Percentiles rank a stretch among this genome's conserved stretches.
phyloP scores from a whole-genome alignment of 2,329 filamentous ascomycete genomes.

The Leptodontidium sp. region DNA sequence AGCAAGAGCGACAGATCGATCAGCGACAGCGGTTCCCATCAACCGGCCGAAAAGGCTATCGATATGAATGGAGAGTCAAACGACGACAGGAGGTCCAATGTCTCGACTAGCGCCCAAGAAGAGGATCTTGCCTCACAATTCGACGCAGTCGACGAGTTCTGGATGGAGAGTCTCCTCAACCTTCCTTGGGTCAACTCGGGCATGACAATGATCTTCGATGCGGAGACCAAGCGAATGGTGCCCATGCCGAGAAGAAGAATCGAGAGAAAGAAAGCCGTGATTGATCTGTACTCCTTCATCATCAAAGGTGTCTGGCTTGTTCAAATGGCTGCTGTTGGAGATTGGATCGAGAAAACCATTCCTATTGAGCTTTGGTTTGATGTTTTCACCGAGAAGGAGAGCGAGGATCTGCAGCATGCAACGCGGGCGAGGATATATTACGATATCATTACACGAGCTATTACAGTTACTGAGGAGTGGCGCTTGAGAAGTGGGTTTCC shows the following conservation, averaged over 20 bases:
- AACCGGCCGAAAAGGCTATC: neutral
- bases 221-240: neutral
- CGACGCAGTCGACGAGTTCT: neutral
- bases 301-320: slow-evolving; percentile 11
- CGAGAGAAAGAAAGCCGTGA: slow-evolving; percentile 2
- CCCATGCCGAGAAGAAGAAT: neutral
- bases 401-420: slow-evolving; percentile 4
- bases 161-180: neutral
- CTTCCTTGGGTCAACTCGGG: slow-evolving; percentile 4
- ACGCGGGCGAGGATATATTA: slow-evolving; percentile 3
- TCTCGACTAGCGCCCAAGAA: no score
- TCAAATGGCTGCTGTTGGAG: neutral
- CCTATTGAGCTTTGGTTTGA: slow-evolving; percentile 19
- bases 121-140: neutral
- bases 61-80: neutral
- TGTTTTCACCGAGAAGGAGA: slow-evolving; percentile 17
- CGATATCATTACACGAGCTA: slow-evolving; percentile 10
- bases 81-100: neutral
- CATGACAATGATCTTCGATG: neutral
- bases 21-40: neutral
- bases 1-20: neutral
- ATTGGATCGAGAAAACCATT: slow-evolving; percentile 8
- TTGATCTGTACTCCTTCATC: slow-evolving; percentile 6
- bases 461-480: slow-evolving; percentile 25
- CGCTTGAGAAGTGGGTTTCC: slow-evolving; percentile 17